Base-by-base conservation (phyloP, 495 filamentous ascomycete genomes). In the Penicillium robsamsonii region DNA sequence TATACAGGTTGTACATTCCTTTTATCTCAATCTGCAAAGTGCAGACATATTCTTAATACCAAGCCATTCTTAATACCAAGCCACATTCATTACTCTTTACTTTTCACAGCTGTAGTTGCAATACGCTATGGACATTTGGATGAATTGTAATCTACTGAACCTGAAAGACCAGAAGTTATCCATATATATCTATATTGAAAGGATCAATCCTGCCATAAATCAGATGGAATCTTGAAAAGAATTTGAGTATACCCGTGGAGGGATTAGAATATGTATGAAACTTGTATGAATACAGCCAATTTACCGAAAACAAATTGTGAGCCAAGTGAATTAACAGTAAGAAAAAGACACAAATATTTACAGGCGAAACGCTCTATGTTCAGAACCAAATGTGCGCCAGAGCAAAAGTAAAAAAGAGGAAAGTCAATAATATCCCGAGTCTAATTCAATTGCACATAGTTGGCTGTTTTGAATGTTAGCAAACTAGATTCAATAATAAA, bases 371-470 rank as follows among this genome's bases (percentile, higher is more conserved):
- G 64, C 66, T 69, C 66, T 69, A 66, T 69, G 63, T 64, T 58
- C 54, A 60, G 46, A 54, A 57, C 48, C 66, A 57, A 37, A 44
- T 49, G 51, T 61, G 56, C 61, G 58, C 66, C 62, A 63, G 42
- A 58, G 52, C 38, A 42, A 41, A 50, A 47, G 51, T 17, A 37
- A 17, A 43, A n/a, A 51, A 33, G 15, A 42, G 24, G 5, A 51
- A 51, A 20, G 37, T 40, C 25, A 37, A 42, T 30, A 45, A 49
- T n/a, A 37, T n/a, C 10, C 33, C 27, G 17, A 51, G 50, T 51
- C 57, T 77, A 77, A 62, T 74, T 72, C 49, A 79, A 58, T 61
- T 74, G 68, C 49, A 79, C 76, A 52, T 79, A 79, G 60, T 79
- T 79, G 51, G 68, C 73, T 79, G 44, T 24, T 53, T 12, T 52